Evolutionary conservation across 768 basidiomycete species (phyloP), one percentile per base, ranked within the genome.

Genomic region (Lactifluus piperatus): DNA sequence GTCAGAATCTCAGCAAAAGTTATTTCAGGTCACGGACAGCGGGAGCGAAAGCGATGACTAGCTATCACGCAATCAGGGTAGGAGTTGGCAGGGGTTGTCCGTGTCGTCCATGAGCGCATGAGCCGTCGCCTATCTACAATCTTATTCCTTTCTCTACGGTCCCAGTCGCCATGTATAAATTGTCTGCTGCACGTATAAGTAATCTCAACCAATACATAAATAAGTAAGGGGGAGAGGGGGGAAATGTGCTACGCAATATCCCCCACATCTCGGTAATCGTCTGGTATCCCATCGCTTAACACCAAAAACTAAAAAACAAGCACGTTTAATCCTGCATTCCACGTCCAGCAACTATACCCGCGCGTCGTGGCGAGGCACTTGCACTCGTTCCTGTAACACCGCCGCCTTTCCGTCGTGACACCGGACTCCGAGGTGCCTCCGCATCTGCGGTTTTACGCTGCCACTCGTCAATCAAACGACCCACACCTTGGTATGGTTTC

Each of bases 401-500:
- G 0, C 52, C 62, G 2, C 64, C 74, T 43, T 69, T 70, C 46
- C 78, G 75, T 68, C 73, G 75, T 37, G 67, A 67, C 29, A 62
- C 63, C 22, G 69, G 69, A 26, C 68, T 67, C 26, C 70, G 75
- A 26, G 74, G 60, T 49, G 71, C 67, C 37, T 81, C 82, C 20
- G 73, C 72, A 63, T 85, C 86, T 18, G 79, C 83, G 36, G 85
- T 82, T 72, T 86, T 91, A 58, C 81, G 82, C 70, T 93, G 88
- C 91, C 91, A 93, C 68, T 91, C 82, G 68, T 90, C 88, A 63
- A 93, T 92, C 36, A 93, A 76, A 72, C 79, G 88, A 29, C 88
- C 85, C 45, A 93, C 91, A 37, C 91, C 91, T 67, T 83, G 84
- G 70, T 85, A 93, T 32, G 87, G 85, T 55, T 79, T 77, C 67